Evolutionary conservation across 306 rosid genomes (phyloP).

Genomic region (Carpinus viminea): DNA sequence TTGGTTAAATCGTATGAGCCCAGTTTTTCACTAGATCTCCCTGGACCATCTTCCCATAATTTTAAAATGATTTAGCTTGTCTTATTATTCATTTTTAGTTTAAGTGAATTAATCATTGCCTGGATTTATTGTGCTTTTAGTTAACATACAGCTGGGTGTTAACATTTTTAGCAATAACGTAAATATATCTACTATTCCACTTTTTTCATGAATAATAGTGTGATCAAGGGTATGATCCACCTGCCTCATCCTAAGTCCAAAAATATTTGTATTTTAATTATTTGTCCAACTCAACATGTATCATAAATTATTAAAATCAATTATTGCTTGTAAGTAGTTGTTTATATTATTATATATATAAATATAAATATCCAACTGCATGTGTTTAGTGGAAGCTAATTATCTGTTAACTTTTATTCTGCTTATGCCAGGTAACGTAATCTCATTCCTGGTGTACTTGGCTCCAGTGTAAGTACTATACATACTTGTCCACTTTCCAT

Average conservation of each 20-base stretch:
- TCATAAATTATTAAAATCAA: neutral
- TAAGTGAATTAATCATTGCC: neutral
- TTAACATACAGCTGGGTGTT: neutral
- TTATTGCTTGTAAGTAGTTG: neutral
- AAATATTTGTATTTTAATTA: neutral
- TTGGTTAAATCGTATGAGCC: neutral
- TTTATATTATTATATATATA: neutral
- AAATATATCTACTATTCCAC: neutral
- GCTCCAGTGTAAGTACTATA: slow-evolving; percentile 76
- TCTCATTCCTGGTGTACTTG: slow-evolving; percentile 83
- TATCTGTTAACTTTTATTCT: neutral
- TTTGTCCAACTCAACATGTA: neutral
- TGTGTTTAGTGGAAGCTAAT: neutral
- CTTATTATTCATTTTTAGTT: neutral
- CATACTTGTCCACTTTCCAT: neutral
- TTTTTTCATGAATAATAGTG: neutral
- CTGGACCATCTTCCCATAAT: neutral
- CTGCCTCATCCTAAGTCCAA: neutral
- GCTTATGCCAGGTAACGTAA: slow-evolving; percentile 60
- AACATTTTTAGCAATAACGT: neutral
- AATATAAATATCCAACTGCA: neutral
- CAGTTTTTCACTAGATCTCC: neutral
- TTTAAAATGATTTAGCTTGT: neutral
- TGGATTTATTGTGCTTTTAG: neutral
- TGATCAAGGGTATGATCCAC: slow-evolving; percentile 5